Base-by-base conservation (phyloP, 805 yeast species). In the Jamesozyma piceae region DNA sequence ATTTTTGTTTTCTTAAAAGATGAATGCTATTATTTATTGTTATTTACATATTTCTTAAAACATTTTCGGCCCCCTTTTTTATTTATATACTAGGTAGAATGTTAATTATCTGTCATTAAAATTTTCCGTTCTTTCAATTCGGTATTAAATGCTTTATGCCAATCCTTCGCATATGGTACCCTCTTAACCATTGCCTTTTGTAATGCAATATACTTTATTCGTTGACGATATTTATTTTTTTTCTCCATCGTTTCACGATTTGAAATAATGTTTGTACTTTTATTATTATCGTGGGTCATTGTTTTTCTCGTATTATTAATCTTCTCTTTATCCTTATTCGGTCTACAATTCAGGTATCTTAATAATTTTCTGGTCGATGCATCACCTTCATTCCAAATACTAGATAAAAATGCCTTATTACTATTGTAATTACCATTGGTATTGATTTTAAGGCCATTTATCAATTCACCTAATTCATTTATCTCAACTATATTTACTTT, bases 101-200 rank as follows among this genome's bases (percentile, higher is more conserved):
- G 29, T 37, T 35, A 22, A 13, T 26, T 19, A 24, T 14, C 33
- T 6, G 15, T 14, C n/a, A 14, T 18, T 19, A 27, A n/a, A 4
- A 55, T 39, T 1, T 42, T 36, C 40, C 69, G 50, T 2, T 50
- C 47, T 13, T 42, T 42, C n/a, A 66, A 48, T 28, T 65, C 69
- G 2, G 49, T 39, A 35, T 55, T 58, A 31, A 67, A 41, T 2
- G 64, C 58, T 1, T 35, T 44, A 38, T 59, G 60, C 39, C 57
- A 60, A 35, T 65, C 61, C 13, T 55, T 46, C 1, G 59, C 62
- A 44, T 64, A 65, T 1, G 60, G 56, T 2, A 59, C 41, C 15
- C 64, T 53, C 24, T 59, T 51, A 13, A 50, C 46, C 59, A 64
- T 57, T 45, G 54, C 58, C 42, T 46, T 53, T 29, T 51, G 50